Conservation (phyloP, 139 green algal genomes). For the Tetraselmis chui region DNA sequence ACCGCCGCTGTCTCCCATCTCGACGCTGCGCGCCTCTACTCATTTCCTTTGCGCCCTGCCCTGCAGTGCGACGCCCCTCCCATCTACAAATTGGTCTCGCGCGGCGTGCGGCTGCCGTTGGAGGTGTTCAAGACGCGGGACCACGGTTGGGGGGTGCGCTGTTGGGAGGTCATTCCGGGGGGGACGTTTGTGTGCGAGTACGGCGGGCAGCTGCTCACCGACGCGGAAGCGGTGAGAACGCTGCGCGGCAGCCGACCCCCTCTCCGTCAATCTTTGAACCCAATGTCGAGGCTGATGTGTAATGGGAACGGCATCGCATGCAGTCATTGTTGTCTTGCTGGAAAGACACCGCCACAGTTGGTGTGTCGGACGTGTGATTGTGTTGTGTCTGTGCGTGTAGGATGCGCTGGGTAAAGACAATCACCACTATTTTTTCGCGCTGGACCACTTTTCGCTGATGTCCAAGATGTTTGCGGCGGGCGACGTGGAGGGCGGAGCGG, state of each 20-base stretch:
- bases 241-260: not conserved
- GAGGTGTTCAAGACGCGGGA: conserved; percentile 57
- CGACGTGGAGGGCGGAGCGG: conserved; percentile 7
- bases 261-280: too few species aligned
- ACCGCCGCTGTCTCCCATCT: not conserved
- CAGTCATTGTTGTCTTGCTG: not conserved
- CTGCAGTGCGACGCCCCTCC: conserved; percentile 11
- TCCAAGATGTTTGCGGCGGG: conserved; percentile 32
- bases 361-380: not conserved
- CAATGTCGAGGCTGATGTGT: too few species aligned
- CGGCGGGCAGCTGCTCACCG: conserved; percentile 41
- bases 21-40: too few species aligned
- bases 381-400: not conserved
- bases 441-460: not conserved
- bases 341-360: not conserved
- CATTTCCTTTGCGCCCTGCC: conserved; percentile 4
- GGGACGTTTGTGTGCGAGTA: conserved; percentile 52
- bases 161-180: conserved; percentile 22
- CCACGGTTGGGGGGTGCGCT: conserved; percentile 59
- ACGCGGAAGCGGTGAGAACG: conserved; percentile 31
- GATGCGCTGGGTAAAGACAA: not conserved
- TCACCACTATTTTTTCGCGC: not conserved
- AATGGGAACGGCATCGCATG: not conserved
- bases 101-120: conserved; percentile 43
- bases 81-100: conserved; percentile 30